phyloP scores from a whole-genome alignment of 805 yeast genomes.

The Schwanniomyces vanrijiae region DNA sequence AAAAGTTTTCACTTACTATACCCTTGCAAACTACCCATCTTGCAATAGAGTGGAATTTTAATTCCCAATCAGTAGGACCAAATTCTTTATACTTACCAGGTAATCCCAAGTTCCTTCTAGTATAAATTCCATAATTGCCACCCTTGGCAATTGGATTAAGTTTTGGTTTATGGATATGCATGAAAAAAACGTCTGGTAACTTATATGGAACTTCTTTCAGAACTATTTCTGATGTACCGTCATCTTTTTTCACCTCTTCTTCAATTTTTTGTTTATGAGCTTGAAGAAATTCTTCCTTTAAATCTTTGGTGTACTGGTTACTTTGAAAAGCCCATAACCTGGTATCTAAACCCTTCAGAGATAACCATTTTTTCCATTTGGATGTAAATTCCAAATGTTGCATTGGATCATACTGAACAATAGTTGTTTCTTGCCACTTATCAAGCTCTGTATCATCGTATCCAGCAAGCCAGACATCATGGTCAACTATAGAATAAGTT shows the following conservation, averaged over 20 bases:
- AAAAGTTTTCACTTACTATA: conserved; percentile 18
- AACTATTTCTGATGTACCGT: conserved; percentile 4
- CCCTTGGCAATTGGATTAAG: conserved; percentile 27
- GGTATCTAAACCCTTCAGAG: conserved; percentile 21
- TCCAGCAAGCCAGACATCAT: conserved; percentile 15
- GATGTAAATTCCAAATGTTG: conserved; percentile 15
- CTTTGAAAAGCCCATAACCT: conserved; percentile 31
- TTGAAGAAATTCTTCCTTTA: conserved; percentile 17
- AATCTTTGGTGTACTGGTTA: conserved; percentile 22
- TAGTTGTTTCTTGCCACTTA: conserved; percentile 24
- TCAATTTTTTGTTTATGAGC: conserved; percentile 1
- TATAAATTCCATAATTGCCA: conserved; percentile 16
- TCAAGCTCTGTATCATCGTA: conserved; percentile 10
- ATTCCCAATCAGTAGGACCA: conserved; percentile 32
- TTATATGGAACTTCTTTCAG: conserved; percentile 6
- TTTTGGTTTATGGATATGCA: conserved; percentile 35
- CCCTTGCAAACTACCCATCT: conserved; percentile 31
- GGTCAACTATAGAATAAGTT: conserved; percentile 26
- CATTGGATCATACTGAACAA: conserved; percentile 32
- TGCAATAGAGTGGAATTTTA: conserved; percentile 30
- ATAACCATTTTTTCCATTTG: conserved; percentile 29
- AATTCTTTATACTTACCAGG: conserved; percentile 17
- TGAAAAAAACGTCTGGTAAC: conserved; percentile 25
- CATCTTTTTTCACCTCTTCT: background rate
- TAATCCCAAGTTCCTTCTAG: conserved; percentile 22